Percentiles rank a stretch among this genome's conserved stretches.
These are phyloP conservation scores for Cladosporium sp. DNA, from an alignment of 2,329 filamentous ascomycete genomes.

Conservation along the genomic window DNA sequence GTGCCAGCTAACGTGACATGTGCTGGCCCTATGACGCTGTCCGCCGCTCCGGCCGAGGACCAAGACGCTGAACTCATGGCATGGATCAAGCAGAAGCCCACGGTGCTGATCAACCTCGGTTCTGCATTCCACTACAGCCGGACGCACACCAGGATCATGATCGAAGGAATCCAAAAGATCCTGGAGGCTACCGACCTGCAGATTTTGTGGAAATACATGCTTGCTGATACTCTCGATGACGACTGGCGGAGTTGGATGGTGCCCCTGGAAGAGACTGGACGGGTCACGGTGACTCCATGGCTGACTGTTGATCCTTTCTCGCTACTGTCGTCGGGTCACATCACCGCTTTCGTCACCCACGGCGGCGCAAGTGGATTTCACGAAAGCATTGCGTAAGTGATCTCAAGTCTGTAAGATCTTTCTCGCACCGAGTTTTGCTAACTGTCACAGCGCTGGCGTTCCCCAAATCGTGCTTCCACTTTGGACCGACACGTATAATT, in stretches of 20 bases:
- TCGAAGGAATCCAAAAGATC: background rate
- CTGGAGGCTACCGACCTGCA: background rate
- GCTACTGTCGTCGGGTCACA: background rate
- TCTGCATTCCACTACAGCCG: conserved; percentile 4
- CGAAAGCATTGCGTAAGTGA: conserved; percentile 6
- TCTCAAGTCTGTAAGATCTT: background rate
- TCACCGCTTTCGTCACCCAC: background rate
- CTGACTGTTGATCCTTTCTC: conserved; percentile 1
- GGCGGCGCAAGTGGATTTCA: conserved; percentile 3
- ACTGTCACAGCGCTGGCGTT: background rate
- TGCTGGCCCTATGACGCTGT: background rate
- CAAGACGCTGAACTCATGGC: conserved; percentile 4
- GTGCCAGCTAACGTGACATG: conserved; percentile 4
- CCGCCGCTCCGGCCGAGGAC: conserved; percentile 1
- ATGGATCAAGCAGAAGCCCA: conserved; percentile 2
- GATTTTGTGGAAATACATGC: conserved; percentile 6
- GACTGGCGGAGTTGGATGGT: conserved; percentile 1
- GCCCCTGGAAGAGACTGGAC: background rate
- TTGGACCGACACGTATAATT: conserved; percentile 5
- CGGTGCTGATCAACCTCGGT: conserved; percentile 5
- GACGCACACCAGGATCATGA: background rate
- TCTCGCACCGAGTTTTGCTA: background rate
- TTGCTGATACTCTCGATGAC: background rate
- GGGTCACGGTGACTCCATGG: conserved; percentile 2
- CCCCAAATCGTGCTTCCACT: conserved; percentile 4